A percentile compares a stretch with the other conserved stretches of the same genome.
phyloP scores from a whole-genome alignment of 1,284 basidiomycete species.

The Fomes fomentarius region DNA sequence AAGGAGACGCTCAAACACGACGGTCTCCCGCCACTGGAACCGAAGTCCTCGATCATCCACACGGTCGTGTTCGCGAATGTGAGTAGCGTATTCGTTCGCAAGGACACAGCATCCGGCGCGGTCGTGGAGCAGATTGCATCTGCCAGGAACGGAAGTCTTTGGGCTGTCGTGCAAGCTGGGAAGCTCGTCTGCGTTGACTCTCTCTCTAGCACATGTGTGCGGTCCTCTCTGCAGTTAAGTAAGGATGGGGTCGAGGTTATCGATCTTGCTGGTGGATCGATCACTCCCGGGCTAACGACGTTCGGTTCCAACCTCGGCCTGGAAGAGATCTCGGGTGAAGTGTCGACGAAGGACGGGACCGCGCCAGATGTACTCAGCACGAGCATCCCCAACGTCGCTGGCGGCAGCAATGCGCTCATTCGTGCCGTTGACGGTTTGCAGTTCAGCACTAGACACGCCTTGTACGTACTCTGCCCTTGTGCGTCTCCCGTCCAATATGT shows the following conservation, averaged over 20 bases:
- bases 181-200: constrained; percentile 24
- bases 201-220: constrained; percentile 9
- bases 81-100: constrained; percentile 42
- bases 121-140: constrained; percentile 10
- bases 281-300: constrained; percentile 43
- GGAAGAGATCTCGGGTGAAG: constrained; percentile 43
- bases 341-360: constrained; percentile 45
- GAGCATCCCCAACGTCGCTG: constrained; percentile 50
- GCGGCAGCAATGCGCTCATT: constrained; percentile 51
- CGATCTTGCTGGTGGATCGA: constrained; percentile 47
- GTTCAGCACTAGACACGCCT: constrained; percentile 70
- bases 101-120: no score
- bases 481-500: constrained; percentile 49
- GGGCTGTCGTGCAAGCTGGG: constrained; percentile 41
- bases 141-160: constrained; percentile 21
- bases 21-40: constrained; percentile 66
- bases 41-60: constrained; percentile 37
- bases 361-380: constrained; percentile 53
- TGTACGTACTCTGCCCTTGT: constrained; percentile 60
- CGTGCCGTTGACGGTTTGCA: constrained; percentile 76
- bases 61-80: constrained; percentile 63
- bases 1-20: constrained; percentile 57
- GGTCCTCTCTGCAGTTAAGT: constrained; percentile 28
- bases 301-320: constrained; percentile 41
- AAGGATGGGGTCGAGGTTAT: constrained; percentile 33